Percentiles rank a stretch among this genome's conserved stretches.
Evolutionary conservation across 2,329 filamentous ascomycete genomes (phyloP).

Genomic region (Domatiomyces catenatus): DNA sequence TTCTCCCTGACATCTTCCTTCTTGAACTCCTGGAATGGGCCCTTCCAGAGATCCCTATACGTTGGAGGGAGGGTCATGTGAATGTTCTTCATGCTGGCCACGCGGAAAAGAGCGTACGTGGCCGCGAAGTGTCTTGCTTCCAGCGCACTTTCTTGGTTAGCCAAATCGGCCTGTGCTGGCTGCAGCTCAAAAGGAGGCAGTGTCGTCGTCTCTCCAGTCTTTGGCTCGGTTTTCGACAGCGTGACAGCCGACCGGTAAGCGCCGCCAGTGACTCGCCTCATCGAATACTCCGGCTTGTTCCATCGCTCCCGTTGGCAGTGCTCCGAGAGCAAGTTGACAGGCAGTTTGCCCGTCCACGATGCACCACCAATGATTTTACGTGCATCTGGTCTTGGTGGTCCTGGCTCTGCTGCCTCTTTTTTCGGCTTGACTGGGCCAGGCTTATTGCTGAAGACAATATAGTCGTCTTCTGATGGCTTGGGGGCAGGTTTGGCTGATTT

Average conservation of each 20-base stretch:
- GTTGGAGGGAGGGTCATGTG: conserved; percentile 87
- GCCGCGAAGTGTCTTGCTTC: conserved; percentile 91
- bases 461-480: conserved; percentile 14
- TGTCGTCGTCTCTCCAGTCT: conserved; percentile 61
- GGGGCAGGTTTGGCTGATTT: background rate
- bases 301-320: conserved; percentile 93
- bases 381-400: conserved; percentile 38
- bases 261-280: conserved; percentile 42
- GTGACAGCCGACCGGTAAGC: conserved; percentile 63
- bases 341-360: conserved; percentile 94
- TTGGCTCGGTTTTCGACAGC: conserved; percentile 55
- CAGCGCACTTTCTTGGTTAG: conserved; percentile 60
- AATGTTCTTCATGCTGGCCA: conserved; percentile 90
- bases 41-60: conserved; percentile 81
- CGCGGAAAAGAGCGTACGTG: conserved; percentile 76
- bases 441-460: conserved; percentile 20
- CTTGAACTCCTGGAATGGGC: conserved; percentile 69
- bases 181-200: conserved; percentile 75
- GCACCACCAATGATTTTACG: conserved; percentile 78
- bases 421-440: conserved; percentile 10
- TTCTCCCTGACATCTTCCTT: conserved; percentile 62
- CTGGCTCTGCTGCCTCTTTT: conserved; percentile 21
- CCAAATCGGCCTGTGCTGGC: conserved; percentile 57
- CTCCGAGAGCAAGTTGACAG: conserved; percentile 82
- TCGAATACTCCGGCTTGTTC: conserved; percentile 84